phyloP scores from a whole-genome alignment of 1,284 basidiomycete species.

The Sutorius eximius region DNA sequence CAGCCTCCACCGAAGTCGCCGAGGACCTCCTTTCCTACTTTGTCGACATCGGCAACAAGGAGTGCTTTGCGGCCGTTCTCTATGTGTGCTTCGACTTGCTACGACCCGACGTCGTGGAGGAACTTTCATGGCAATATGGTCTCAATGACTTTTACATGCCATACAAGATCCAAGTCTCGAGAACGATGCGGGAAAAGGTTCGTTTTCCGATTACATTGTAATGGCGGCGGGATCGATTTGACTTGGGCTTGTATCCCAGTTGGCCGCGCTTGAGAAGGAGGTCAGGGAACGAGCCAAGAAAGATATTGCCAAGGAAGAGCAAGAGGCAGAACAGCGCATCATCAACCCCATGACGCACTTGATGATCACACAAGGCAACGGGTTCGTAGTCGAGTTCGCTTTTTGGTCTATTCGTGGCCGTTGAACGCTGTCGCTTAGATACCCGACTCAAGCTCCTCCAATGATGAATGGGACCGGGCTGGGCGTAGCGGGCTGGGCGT shows the following conservation, averaged over 20 bases:
- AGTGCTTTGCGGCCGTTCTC: slow-evolving; percentile 91
- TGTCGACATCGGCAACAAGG: slow-evolving; percentile 97
- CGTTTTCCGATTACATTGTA: slow-evolving; percentile 13
- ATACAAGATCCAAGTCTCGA: slow-evolving; percentile 86
- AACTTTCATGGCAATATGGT: slow-evolving; percentile 93
- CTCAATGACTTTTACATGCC: slow-evolving; percentile 97
- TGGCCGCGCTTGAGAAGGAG: slow-evolving; percentile 78
- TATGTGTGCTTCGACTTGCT: slow-evolving; percentile 94
- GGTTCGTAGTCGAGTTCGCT: slow-evolving; percentile 38
- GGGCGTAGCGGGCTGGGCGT: slow-evolving; percentile 31
- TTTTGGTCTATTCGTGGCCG: not conserved
- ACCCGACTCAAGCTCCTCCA: slow-evolving; percentile 44
- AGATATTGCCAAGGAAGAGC: slow-evolving; percentile 83
- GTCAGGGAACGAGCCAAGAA: slow-evolving; percentile 81
- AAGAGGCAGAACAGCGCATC: slow-evolving; percentile 78
- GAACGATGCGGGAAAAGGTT: slow-evolving; percentile 71
- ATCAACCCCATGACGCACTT: slow-evolving; percentile 71
- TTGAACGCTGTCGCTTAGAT: slow-evolving; percentile 31
- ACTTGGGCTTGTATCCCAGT: slow-evolving; percentile 38
- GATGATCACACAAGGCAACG: slow-evolving; percentile 69
- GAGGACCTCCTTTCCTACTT: slow-evolving; percentile 95
- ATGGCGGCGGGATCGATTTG: slow-evolving; percentile 5
- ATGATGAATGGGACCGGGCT: slow-evolving; percentile 44
- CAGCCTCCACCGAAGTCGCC: slow-evolving; percentile 77
- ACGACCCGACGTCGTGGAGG: slow-evolving; percentile 89